These are phyloP conservation scores for Arthonia radiata DNA, from an alignment of 495 filamentous ascomycete species.

Conservation along the genomic window DNA sequence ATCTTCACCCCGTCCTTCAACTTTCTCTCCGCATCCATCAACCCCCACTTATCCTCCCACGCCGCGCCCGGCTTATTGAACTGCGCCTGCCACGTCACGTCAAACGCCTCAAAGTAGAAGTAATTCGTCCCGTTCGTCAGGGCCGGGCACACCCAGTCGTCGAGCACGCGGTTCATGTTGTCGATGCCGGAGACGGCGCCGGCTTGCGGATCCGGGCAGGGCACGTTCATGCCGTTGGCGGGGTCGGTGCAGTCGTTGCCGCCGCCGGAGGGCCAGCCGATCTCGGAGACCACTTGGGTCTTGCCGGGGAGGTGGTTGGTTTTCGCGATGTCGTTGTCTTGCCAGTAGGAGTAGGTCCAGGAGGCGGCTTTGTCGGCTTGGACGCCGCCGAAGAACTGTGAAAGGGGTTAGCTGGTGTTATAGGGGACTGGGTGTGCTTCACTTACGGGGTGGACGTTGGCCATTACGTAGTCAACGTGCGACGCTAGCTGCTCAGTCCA, in stretches of 20 bases:
- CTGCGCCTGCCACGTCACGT: constrained; percentile 75
- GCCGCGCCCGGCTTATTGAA: constrained; percentile 43
- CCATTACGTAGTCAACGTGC: constrained; percentile 72
- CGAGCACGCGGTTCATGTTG: constrained; percentile 72
- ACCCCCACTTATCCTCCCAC: constrained; percentile 93
- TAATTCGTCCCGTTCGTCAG: constrained; percentile 65
- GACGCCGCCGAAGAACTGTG: constrained; percentile 86
- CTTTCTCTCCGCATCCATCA: constrained; percentile 69
- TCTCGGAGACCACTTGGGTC: constrained; percentile 54
- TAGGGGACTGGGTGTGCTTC: too few species aligned
- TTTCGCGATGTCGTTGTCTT: constrained; percentile 33
- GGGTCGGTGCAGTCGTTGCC: constrained; percentile 66
- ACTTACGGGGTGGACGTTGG: constrained; percentile 88
- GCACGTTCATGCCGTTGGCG: constrained; percentile 25
- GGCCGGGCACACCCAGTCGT: constrained; percentile 60
- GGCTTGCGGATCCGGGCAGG: constrained; percentile 25
- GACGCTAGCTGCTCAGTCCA: constrained; percentile 46
- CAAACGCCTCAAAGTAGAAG: constrained; percentile 90
- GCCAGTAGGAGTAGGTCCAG: constrained; percentile 77
- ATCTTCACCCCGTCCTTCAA: constrained; percentile 70
- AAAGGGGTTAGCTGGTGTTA: too few species aligned
- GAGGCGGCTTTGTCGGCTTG: constrained; percentile 36
- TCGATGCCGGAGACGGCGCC: constrained; percentile 55
- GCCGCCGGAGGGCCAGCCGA: constrained; percentile 75
- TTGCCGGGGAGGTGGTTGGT: constrained; percentile 32